A percentile compares a stretch with the other conserved stretches of the same genome.
Conservation (phyloP, 352 stramenopile species). For the Blastocystis sp. region DNA sequence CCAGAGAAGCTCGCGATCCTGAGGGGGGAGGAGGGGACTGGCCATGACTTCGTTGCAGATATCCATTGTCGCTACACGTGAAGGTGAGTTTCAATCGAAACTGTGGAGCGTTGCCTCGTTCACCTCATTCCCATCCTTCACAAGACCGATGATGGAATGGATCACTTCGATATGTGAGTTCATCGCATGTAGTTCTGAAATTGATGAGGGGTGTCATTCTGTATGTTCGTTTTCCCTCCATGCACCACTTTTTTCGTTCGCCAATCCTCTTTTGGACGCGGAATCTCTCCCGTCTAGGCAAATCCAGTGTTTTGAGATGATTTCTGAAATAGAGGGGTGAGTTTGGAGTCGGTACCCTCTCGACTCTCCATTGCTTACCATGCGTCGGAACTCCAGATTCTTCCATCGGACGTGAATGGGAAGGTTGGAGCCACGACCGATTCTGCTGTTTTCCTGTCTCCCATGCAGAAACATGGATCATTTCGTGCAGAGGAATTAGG, state of each 20-base stretch:
- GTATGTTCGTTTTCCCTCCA: background rate
- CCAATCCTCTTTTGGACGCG: background rate
- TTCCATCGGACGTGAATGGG: no score
- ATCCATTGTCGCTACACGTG: background rate
- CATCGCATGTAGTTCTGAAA: no score
- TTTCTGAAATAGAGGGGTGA: no score
- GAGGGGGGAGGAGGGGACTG: background rate
- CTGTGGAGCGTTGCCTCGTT: background rate
- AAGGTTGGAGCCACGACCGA: no score
- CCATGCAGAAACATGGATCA: no score
- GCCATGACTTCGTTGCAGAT: background rate
- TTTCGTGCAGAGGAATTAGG: no score
- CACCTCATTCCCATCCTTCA: background rate
- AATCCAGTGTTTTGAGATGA: background rate
- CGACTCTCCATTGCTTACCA: no score
- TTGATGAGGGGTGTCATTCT: background rate
- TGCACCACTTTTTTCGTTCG: slow-evolving; percentile 32
- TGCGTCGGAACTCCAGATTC: no score
- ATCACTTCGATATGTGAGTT: background rate
- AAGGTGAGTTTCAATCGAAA: background rate
- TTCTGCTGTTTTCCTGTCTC: no score
- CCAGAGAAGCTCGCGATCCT: background rate
- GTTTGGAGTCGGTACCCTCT: no score
- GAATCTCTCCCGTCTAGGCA: background rate
- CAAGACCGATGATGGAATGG: background rate